These are phyloP conservation scores for Leucocoprinus leucothites DNA, from an alignment of 768 basidiomycete species.

Conservation along the genomic window DNA sequence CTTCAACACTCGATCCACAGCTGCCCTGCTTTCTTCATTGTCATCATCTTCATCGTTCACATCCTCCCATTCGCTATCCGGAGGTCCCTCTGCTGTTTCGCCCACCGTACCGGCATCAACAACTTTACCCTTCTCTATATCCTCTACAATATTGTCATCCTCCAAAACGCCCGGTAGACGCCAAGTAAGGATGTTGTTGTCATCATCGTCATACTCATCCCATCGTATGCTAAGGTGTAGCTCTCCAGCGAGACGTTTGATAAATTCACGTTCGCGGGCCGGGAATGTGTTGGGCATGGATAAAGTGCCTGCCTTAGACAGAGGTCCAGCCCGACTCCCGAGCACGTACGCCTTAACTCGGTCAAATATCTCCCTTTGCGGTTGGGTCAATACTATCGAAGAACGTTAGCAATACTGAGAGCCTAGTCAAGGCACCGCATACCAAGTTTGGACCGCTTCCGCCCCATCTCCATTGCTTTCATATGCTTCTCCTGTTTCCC, in stretches of 20 bases:
- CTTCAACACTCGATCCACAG: conserved; percentile 76
- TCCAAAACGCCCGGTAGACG: conserved; percentile 48
- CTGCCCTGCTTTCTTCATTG: conserved; percentile 68
- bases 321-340: conserved; percentile 33
- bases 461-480: conserved; percentile 60
- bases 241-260: conserved; percentile 70
- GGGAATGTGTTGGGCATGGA: conserved; percentile 77
- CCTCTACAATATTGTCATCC: conserved; percentile 31
- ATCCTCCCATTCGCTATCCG: conserved; percentile 49
- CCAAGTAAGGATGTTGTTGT: conserved; percentile 72
- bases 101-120: conserved; percentile 28
- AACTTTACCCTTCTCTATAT: conserved; percentile 15
- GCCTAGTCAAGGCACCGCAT: conserved; percentile 19
- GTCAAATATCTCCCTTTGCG: conserved; percentile 78
- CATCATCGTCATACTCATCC: conserved; percentile 90
- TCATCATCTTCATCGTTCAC: conserved; percentile 53
- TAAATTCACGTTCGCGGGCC: conserved; percentile 77
- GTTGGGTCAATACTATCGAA: conserved; percentile 57
- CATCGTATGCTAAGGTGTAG: conserved; percentile 79
- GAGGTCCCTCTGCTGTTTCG: conserved; percentile 26
- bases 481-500: conserved; percentile 82
- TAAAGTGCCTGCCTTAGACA: conserved; percentile 41
- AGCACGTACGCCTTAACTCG: conserved; percentile 75
- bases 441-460: conserved; percentile 65
- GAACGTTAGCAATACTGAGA: conserved; percentile 16